These are phyloP conservation scores for Saccharomyces hybrid DNA, from an alignment of 1,139 yeast genomes.

Conservation along the genomic window DNA sequence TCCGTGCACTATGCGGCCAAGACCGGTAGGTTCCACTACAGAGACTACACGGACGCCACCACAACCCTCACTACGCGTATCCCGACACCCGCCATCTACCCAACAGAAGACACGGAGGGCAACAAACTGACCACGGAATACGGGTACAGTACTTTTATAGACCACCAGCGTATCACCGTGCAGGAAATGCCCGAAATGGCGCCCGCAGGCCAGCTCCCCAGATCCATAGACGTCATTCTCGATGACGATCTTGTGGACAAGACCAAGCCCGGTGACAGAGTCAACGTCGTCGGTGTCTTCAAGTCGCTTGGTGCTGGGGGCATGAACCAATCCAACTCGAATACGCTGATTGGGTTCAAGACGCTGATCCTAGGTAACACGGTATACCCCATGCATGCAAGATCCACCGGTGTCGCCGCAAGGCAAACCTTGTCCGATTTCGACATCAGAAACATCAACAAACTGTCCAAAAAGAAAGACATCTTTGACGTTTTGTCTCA, in stretches of 20 bases:
- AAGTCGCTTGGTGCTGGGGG: slow-evolving; percentile 82
- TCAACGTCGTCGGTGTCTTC: slow-evolving; percentile 90
- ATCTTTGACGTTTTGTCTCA: slow-evolving; percentile 74
- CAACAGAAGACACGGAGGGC: slow-evolving; percentile 89
- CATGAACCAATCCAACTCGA: slow-evolving; percentile 33
- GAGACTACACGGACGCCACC: slow-evolving; percentile 90
- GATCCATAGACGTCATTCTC: slow-evolving; percentile 81
- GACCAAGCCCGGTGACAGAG: slow-evolving; percentile 94
- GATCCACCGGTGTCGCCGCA: slow-evolving; percentile 79
- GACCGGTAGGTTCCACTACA: slow-evolving; percentile 75
- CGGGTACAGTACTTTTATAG: slow-evolving; percentile 88
- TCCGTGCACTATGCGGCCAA: slow-evolving; percentile 91
- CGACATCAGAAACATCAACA: slow-evolving; percentile 83
- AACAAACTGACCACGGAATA: slow-evolving; percentile 83
- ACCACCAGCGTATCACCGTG: slow-evolving; percentile 86
- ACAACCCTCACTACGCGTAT: slow-evolving; percentile 59
- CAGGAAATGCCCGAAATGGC: slow-evolving; percentile 99
- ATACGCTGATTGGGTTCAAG: slow-evolving; percentile 58
- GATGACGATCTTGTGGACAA: slow-evolving; percentile 91
- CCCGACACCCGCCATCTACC: slow-evolving; percentile 85
- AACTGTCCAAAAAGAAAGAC: slow-evolving; percentile 56
- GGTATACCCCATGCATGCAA: slow-evolving; percentile 78
- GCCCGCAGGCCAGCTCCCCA: slow-evolving; percentile 95
- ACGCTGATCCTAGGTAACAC: slow-evolving; percentile 83
- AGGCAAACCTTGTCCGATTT: slow-evolving; percentile 67